Evolutionary conservation across 805 yeast genomes (phyloP).

Genomic region (Metschnikowia henanensis): DNA sequence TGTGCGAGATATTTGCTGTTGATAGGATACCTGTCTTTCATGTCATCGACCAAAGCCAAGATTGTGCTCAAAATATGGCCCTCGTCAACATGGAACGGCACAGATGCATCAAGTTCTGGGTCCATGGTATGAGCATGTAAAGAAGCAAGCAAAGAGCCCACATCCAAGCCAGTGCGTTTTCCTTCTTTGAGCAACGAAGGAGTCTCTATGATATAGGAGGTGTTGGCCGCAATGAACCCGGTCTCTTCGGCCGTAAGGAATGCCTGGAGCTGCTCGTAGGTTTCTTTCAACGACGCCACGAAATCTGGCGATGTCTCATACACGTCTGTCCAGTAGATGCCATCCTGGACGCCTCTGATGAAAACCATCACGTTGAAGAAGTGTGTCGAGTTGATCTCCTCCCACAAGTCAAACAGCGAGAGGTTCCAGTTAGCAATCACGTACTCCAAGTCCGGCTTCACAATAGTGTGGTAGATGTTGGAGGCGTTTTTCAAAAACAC

Average conservation of each 20-base stretch:
- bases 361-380: slow-evolving; percentile 80
- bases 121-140: slow-evolving; percentile 40
- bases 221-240: slow-evolving; percentile 33
- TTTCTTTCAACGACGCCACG: slow-evolving; percentile 23
- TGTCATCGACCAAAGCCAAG: slow-evolving; percentile 58
- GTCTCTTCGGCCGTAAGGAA: slow-evolving; percentile 38
- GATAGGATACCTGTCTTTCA: slow-evolving; percentile 76
- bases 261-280: slow-evolving; percentile 27
- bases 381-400: slow-evolving; percentile 74
- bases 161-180: slow-evolving; percentile 71
- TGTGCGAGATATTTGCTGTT: slow-evolving; percentile 52
- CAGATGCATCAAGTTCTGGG: slow-evolving; percentile 28
- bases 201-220: slow-evolving; percentile 69
- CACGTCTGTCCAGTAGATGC: slow-evolving; percentile 38
- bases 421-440: slow-evolving; percentile 61
- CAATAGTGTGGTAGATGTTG: slow-evolving; percentile 49
- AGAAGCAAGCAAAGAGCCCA: slow-evolving; percentile 63
- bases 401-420: slow-evolving; percentile 90
- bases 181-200: slow-evolving; percentile 46
- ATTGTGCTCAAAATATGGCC: slow-evolving; percentile 62
- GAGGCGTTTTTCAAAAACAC: slow-evolving; percentile 28
- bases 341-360: slow-evolving; percentile 63
- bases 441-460: slow-evolving; percentile 72
- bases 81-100: slow-evolving; percentile 64
- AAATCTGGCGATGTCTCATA: slow-evolving; percentile 31